Conservation (phyloP, 306 rosid species). For the Pueraria montana region DNA sequence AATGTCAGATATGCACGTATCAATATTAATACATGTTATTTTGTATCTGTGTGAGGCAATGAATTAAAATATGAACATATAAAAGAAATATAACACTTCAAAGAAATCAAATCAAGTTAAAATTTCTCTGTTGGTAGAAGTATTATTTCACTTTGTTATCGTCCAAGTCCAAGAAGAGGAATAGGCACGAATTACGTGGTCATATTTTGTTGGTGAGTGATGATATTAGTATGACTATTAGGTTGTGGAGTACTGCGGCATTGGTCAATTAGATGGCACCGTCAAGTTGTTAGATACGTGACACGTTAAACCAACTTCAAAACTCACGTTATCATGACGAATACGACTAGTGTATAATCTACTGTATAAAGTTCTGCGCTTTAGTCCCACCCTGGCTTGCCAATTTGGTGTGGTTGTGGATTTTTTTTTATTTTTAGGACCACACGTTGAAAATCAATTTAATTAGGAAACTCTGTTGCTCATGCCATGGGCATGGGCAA, state of each 20-base stretch:
- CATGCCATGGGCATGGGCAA: background rate
- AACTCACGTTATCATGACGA: background rate
- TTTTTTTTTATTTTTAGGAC: background rate
- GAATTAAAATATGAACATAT: background rate
- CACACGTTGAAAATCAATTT: background rate
- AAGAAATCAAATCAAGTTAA: background rate
- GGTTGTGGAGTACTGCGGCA: background rate
- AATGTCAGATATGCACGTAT: background rate
- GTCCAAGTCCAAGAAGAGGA: no score
- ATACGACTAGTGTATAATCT: background rate
- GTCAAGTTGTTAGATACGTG: constrained; percentile 48
- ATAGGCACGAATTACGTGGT: background rate
- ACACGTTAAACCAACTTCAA: constrained; percentile 40
- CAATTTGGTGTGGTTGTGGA: background rate
- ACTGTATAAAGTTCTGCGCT: background rate
- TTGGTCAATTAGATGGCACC: constrained; percentile 52
- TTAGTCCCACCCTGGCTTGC: background rate
- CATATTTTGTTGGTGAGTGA: background rate
- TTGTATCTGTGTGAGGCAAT: background rate
- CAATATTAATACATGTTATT: background rate
- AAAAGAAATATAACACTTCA: background rate
- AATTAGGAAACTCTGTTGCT: background rate
- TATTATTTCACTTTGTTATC: no score
- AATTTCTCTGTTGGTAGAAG: background rate
- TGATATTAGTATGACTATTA: constrained; percentile 6